Percentiles rank a stretch among this genome's conserved stretches.
phyloP scores from a whole-genome alignment of 73 alveolate species.

The Breviolum minutum region DNA sequence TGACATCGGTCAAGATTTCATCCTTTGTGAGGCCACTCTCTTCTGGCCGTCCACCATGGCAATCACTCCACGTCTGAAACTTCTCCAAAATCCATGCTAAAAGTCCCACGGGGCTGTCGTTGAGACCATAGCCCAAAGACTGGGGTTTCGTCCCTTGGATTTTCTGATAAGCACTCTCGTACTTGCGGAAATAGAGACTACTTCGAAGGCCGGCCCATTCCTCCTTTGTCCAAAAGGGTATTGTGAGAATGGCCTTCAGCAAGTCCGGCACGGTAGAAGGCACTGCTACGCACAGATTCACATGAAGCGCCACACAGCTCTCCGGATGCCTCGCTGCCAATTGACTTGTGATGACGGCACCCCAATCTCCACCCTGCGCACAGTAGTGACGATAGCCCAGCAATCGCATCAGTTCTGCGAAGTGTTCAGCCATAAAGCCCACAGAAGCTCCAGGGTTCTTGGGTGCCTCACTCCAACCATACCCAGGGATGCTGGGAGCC shows the following conservation, averaged over 20 bases:
- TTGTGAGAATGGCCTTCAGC: background rate
- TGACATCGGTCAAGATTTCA: slow-evolving; percentile 61
- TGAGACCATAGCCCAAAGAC: slow-evolving; percentile 69
- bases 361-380: slow-evolving; percentile 94
- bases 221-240: slow-evolving; percentile 43
- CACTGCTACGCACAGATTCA: slow-evolving; percentile 67
- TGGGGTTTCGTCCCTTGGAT: slow-evolving; percentile 77
- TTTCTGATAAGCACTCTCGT: slow-evolving; percentile 58
- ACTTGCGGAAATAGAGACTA: background rate
- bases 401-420: slow-evolving; percentile 51
- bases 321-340: slow-evolving; percentile 33
- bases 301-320: slow-evolving; percentile 67
- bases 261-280: background rate
- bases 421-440: slow-evolving; percentile 57
- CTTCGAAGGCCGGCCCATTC: slow-evolving; percentile 33
- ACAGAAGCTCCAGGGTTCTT: slow-evolving; percentile 34
- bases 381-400: slow-evolving; percentile 30
- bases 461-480: slow-evolving; percentile 94
- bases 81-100: slow-evolving; percentile 80
- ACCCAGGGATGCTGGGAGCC: slow-evolving; percentile 81
- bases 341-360: slow-evolving; percentile 55
- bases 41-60: slow-evolving; percentile 75
- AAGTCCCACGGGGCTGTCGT: slow-evolving; percentile 81
- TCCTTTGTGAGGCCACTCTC: slow-evolving; percentile 77
- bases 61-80: slow-evolving; percentile 76